Evolutionary conservation across 2,329 filamentous ascomycete genomes (phyloP), one percentile per base, ranked within the genome.

Genomic region (Alternaria sp.): DNA sequence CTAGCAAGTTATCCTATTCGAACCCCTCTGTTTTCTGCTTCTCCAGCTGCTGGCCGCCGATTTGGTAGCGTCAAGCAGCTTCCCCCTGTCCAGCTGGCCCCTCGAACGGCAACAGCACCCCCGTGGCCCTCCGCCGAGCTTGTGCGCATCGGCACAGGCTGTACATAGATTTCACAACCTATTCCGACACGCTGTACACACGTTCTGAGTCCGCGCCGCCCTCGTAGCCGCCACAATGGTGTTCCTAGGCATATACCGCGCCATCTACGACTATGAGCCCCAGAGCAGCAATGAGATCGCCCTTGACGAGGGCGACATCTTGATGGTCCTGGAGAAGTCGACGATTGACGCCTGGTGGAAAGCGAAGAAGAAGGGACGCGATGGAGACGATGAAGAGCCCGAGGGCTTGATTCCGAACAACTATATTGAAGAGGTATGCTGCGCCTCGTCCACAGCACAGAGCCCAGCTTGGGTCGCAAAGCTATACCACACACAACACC

Each of bases 351-450:
- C 93, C 77, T 98, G 95, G 95, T 98, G 95, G 95, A 95, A 90
- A 79, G 93, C 92, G 49, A 97, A 97, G 85, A 97, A 96, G 85
- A 93, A 93, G 66, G 87, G 87, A 32, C 86, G 84, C 27, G 72
- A 70, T n/a, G 92, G 94, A 38, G 93, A 97, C 44, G 93, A 97
- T 43, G 94, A 97, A 44, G 94, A 97, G 80, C 94, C 94, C 3
- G 89, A 93, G 70, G 94, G 94, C 62, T 81, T 97, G 75, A 90
- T 99, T 61, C 95, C 95, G 14, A 94, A 92, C 77, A 99, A 97
- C 79, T 99, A 99, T 78, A 86, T 99, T 58, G 91, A 97, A 83
- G 89, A 96, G 89, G 93, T 97, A 83, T 45, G 58, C 54, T 40
- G 59, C 41, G 44, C 32, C 28, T 22, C 57, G 18, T 22, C 28